Percentiles rank a stretch among this genome's conserved stretches.
phyloP scores from a whole-genome alignment of 108 stramenopile species.

The Parietichytrium sp. region DNA sequence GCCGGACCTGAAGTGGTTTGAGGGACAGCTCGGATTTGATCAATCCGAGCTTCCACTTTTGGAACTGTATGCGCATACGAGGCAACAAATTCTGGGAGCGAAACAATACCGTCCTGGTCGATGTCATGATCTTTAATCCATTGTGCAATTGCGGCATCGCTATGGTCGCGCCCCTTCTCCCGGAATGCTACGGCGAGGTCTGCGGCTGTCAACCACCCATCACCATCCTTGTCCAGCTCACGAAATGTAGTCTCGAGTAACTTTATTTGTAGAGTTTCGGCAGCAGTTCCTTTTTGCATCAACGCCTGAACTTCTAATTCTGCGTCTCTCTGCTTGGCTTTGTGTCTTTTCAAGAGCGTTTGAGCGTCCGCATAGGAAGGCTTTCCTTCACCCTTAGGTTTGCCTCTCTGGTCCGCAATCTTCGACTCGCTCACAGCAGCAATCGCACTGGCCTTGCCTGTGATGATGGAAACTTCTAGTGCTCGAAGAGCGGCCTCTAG shows the following conservation, averaged over 20 bases:
- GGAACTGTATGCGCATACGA: constrained; percentile 10
- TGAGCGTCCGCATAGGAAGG: too few species aligned
- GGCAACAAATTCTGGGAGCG: background rate
- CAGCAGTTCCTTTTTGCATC: background rate
- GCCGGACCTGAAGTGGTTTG: too few species aligned
- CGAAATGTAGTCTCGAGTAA: background rate
- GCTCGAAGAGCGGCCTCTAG: background rate
- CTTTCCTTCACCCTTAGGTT: background rate
- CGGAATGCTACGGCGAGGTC: background rate
- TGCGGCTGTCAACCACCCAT: background rate
- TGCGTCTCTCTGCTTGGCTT: too few species aligned
- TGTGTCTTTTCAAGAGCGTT: too few species aligned
- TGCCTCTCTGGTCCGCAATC: too few species aligned
- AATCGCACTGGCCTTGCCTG: background rate
- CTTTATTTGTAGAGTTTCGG: constrained; percentile 1
- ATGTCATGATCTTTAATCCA: constrained; percentile 3
- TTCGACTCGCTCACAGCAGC: too few species aligned
- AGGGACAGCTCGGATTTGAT: too few species aligned
- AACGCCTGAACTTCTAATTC: background rate
- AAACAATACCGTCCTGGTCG: background rate
- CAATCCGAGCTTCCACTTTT: too few species aligned
- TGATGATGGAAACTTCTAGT: constrained; percentile 3
- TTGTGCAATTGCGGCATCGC: background rate
- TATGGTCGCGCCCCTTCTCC: background rate
- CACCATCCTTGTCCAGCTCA: background rate